phyloP scores from a whole-genome alignment of 1,284 basidiomycete species.

The Peniophora sp. region DNA sequence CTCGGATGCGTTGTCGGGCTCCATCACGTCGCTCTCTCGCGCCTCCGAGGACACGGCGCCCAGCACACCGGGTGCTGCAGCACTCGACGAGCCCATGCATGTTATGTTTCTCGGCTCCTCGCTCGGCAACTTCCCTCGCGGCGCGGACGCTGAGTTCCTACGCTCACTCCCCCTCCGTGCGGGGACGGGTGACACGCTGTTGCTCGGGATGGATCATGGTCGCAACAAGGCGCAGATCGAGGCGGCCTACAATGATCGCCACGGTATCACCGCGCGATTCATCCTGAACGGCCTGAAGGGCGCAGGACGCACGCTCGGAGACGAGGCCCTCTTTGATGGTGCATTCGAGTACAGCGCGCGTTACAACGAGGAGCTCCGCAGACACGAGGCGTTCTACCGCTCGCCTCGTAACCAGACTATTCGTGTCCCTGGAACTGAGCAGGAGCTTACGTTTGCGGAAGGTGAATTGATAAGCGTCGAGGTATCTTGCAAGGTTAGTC shows the following conservation, averaged over 20 bases:
- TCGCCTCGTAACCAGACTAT: constrained; percentile 61
- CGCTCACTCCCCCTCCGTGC: constrained; percentile 71
- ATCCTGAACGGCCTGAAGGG: constrained; percentile 84
- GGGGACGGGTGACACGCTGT: constrained; percentile 60
- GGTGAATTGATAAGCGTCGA: constrained; percentile 85
- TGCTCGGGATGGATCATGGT: constrained; percentile 84
- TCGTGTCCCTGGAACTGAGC: constrained; percentile 37
- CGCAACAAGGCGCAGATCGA: constrained; percentile 64
- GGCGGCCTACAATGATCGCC: constrained; percentile 76
- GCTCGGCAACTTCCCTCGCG: constrained; percentile 85
- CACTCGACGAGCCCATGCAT: constrained; percentile 52
- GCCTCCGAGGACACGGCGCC: constrained; percentile 22
- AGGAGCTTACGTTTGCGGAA: constrained; percentile 44
- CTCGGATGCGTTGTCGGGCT: constrained; percentile 5
- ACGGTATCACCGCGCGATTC: constrained; percentile 75
- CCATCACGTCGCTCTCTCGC: constrained; percentile 11
- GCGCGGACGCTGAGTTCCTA: constrained; percentile 71
- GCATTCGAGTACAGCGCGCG: constrained; percentile 78
- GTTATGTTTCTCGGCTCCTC: constrained; percentile 93
- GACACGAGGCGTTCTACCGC: constrained; percentile 83
- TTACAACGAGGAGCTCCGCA: constrained; percentile 72
- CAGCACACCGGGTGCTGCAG: constrained; percentile 28
- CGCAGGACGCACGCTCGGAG: constrained; percentile 54
- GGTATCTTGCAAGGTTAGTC: constrained; percentile 74
- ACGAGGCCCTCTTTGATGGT: constrained; percentile 53